A percentile compares a stretch with the other conserved stretches of the same genome.
phyloP scores from a whole-genome alignment of 306 rosid genomes.

The Malus asiatica region DNA sequence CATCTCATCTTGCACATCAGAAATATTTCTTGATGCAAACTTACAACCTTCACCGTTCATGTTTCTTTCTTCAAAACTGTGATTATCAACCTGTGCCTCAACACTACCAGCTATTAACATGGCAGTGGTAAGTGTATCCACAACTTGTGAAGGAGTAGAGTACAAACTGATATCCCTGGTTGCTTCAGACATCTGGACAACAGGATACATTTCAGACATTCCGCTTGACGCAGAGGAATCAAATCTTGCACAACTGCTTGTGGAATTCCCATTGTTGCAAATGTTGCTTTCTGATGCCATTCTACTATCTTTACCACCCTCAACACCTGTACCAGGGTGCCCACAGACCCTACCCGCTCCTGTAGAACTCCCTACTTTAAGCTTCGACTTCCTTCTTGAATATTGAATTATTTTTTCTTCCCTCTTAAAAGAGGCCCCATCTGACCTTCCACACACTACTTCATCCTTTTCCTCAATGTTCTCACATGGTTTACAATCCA shows the following conservation, averaged over 20 bases:
- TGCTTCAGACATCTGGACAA: constrained; percentile 26
- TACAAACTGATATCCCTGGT: constrained; percentile 14
- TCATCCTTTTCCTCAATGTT: constrained; percentile 37
- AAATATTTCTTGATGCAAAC: constrained; percentile 11
- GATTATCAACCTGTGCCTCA: constrained; percentile 27
- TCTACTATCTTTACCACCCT: constrained; percentile 22
- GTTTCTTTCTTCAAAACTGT: constrained; percentile 16
- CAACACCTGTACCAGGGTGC: constrained; percentile 24
- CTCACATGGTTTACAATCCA: constrained; percentile 30
- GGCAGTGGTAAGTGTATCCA: constrained; percentile 13
- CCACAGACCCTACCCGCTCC: constrained; percentile 24
- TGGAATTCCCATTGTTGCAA: constrained; percentile 26
- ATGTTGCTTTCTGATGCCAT: constrained; percentile 17
- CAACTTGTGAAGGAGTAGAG: constrained; percentile 14
- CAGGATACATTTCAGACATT: constrained; percentile 34
- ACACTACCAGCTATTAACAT: constrained; percentile 17
- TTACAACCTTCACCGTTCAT: constrained; percentile 21
- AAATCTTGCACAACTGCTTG: constrained; percentile 25
- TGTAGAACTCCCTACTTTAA: constrained; percentile 31
- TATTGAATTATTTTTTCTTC: constrained; percentile 60
- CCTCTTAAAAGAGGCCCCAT: constrained; percentile 20
- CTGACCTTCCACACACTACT: constrained; percentile 22
- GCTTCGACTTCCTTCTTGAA: constrained; percentile 68
- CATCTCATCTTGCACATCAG: constrained; percentile 24
- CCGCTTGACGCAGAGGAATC: constrained; percentile 23